Percentiles rank a stretch among this genome's conserved stretches.
Evolutionary conservation across 2,329 filamentous ascomycete species (phyloP).

Genomic region (Dendryphion nanum): DNA sequence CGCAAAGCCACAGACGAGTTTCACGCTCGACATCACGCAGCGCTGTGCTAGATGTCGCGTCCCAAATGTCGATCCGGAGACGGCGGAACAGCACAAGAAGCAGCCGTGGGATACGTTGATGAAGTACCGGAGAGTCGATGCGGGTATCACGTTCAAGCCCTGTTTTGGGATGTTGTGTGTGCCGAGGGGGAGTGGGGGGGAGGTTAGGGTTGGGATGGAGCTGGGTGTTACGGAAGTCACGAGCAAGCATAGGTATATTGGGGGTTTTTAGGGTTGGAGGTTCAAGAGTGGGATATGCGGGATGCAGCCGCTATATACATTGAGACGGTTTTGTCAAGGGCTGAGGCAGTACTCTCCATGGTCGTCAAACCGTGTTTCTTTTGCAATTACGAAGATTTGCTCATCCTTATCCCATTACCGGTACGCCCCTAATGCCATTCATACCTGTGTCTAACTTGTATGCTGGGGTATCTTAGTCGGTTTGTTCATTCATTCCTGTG

Average conservation of each 20-base stretch:
- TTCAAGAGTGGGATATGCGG: no score
- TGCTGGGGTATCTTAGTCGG: no score
- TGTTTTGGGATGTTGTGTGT: slow-evolving; percentile 67
- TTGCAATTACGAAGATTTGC: no score
- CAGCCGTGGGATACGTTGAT: slow-evolving; percentile 64
- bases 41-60: slow-evolving; percentile 62
- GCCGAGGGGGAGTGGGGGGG: slow-evolving; percentile 56
- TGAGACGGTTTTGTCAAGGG: no score
- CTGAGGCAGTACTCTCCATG: no score
- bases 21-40: slow-evolving; percentile 55
- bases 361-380: no score
- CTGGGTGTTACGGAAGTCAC: slow-evolving; percentile 60
- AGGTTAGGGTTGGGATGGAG: slow-evolving; percentile 57
- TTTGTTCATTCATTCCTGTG: no score
- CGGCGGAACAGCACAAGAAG: slow-evolving; percentile 56
- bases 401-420: no score
- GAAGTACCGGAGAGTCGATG: slow-evolving; percentile 60
- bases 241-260: slow-evolving; percentile 55
- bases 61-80: slow-evolving; percentile 64
- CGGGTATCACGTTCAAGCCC: slow-evolving; percentile 62
- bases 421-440: no score
- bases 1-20: slow-evolving; percentile 4
- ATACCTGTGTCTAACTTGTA: no score
- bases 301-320: no score
- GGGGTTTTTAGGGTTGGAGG: slow-evolving; percentile 1